Base-by-base conservation (phyloP, 129 eudicot species). In the Arctium lappa region DNA sequence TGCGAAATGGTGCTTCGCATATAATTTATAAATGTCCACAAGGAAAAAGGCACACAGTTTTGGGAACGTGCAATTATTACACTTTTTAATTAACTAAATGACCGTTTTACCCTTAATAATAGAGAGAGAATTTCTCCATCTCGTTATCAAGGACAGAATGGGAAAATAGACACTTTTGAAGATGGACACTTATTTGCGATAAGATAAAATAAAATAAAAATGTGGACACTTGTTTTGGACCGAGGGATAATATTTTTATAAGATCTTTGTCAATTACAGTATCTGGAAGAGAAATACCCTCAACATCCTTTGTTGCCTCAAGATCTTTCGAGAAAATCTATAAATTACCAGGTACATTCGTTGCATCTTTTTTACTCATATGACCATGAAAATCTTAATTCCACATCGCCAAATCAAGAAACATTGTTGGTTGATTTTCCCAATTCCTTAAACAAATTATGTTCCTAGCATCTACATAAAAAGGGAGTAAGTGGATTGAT, bases 251-350 rank as follows among this genome's bases (percentile, higher is more conserved):
- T 60, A 34, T 29, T 16, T 48, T 72, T 71, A 48, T 29, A 15
- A 80, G 36, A 42, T 72, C 48, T 48, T 48, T 37, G 60, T 73
- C 62, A 62, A 81, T 65, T 89, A 81, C 85, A 95, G 98, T 91
- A 92, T 86, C 86, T 95, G 79, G 98, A 95, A 72, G 98, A 95
- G 89, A 95, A 91, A 88, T 92, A 88, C 77, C 98, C 97, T 44
- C 88, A 88, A 78, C 88, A 72, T 82, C 87, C 97, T 53, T 86
- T 95, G 87, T 86, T 95, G 84, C 98, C 98, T 34, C 85, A 77
- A 78, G 90, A 92, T 89, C 86, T 90, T 78, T 81, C 82, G 73
- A 87, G 72, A 75, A 95, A 84, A 86, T 85, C 97, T 31, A 76
- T 95, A 79, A 95, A 93, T 82, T 89, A 87, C 86, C 97, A 95